Conservation (phyloP, 1,139 yeast genomes). For the Kodamaea fungicola region DNA sequence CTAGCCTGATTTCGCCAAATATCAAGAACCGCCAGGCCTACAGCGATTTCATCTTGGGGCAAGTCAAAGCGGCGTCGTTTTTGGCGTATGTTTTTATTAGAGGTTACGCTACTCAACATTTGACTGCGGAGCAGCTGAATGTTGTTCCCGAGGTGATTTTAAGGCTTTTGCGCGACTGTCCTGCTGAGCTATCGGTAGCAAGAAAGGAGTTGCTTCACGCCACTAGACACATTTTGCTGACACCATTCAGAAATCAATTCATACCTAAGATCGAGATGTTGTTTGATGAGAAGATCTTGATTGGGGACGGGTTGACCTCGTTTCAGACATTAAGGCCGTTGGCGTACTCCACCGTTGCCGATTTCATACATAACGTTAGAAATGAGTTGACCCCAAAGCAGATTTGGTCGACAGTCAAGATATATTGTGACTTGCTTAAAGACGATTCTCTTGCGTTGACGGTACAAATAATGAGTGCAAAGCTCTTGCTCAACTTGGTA, state of each 20-base stretch:
- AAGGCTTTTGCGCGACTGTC: constrained; percentile 88
- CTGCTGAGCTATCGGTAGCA: constrained; percentile 91
- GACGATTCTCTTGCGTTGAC: constrained; percentile 84
- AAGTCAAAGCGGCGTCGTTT: constrained; percentile 94
- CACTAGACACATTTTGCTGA: constrained; percentile 87
- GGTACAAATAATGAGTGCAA: constrained; percentile 97
- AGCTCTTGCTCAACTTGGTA: constrained; percentile 77
- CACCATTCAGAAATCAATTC: constrained; percentile 79
- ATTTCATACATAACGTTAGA: constrained; percentile 88
- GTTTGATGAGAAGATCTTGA: constrained; percentile 80
- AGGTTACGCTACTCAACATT: constrained; percentile 67
- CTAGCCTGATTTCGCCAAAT: constrained; percentile 56
- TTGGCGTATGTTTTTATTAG: constrained; percentile 88
- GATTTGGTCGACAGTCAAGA: constrained; percentile 82
- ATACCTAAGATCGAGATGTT: constrained; percentile 81
- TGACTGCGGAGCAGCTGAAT: constrained; percentile 60
- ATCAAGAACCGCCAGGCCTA: constrained; percentile 76
- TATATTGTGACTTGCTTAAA: constrained; percentile 77
- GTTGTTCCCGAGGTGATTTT: constrained; percentile 84
- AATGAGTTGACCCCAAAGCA: constrained; percentile 79
- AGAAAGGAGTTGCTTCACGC: constrained; percentile 92
- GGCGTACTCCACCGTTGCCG: constrained; percentile 96
- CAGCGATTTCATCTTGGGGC: constrained; percentile 91
- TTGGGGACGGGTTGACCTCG: constrained; percentile 92
- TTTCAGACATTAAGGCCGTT: constrained; percentile 83